Percentiles rank a stretch among this genome's conserved stretches.
Conservation (phyloP, 2,329 filamentous ascomycete species). For the Aaosphaeria arxii region DNA sequence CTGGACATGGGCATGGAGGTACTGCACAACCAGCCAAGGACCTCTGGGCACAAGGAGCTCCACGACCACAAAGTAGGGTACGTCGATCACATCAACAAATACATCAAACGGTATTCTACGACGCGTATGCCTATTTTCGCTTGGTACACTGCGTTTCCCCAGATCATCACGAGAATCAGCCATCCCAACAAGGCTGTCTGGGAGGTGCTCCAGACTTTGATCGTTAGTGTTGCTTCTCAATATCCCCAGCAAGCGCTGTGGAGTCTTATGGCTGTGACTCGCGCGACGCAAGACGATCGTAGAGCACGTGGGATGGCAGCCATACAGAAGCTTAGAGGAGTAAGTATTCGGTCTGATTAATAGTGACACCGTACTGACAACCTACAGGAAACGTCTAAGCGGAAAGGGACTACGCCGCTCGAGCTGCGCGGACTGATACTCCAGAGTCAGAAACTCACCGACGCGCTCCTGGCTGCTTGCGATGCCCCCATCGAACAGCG, state of each 20-base stretch:
- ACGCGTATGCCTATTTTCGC: conserved; percentile 69
- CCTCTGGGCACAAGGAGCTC: conserved; percentile 26
- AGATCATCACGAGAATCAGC: conserved; percentile 93
- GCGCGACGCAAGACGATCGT: conserved; percentile 72
- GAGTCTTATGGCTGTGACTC: conserved; percentile 84
- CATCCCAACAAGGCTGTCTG: conserved; percentile 79
- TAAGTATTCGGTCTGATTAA: conserved; percentile 12
- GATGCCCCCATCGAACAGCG: conserved; percentile 73
- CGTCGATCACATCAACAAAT: conserved; percentile 51
- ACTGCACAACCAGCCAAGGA: conserved; percentile 27
- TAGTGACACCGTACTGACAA: conserved; percentile 19
- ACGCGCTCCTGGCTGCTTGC: conserved; percentile 77
- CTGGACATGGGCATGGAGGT: conserved; percentile 81
- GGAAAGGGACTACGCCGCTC: conserved; percentile 52
- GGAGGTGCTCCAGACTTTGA: conserved; percentile 72
- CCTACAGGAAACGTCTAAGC: conserved; percentile 50
- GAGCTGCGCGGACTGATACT: conserved; percentile 72
- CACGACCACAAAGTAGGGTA: conserved; percentile 25
- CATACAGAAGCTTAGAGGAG: conserved; percentile 40
- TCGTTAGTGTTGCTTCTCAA: conserved; percentile 79
- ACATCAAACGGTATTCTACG: conserved; percentile 73
- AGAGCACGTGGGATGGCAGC: conserved; percentile 49
- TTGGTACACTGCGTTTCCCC: conserved; percentile 81
- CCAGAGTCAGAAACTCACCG: conserved; percentile 77
- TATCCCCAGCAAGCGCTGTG: conserved; percentile 91